A percentile compares a stretch with the other conserved stretches of the same genome.
These are phyloP conservation scores for Talaromyces piceae DNA, from an alignment of 2,329 filamentous ascomycete species.

Conservation along the genomic window DNA sequence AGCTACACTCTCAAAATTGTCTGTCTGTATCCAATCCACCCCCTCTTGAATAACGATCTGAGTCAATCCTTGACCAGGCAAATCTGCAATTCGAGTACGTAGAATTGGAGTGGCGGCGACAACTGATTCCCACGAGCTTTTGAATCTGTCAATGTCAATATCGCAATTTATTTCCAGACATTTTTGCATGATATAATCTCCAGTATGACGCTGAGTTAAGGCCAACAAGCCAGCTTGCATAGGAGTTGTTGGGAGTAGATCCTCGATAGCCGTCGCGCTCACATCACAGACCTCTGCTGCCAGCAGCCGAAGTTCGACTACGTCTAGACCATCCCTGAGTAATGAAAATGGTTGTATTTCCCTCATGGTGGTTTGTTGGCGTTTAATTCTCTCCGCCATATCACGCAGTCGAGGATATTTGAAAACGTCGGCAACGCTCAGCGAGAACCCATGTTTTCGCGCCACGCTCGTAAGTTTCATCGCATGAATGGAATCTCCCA, in stretches of 20 bases:
- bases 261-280: constrained; percentile 16
- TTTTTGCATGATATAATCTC: constrained; percentile 21
- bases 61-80: constrained; percentile 14
- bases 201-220: constrained; percentile 25
- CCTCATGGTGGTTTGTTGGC: constrained; percentile 2
- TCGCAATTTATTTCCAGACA: not conserved
- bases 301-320: not conserved
- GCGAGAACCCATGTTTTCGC: constrained; percentile 13
- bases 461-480: constrained; percentile 20
- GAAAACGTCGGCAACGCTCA: constrained; percentile 21
- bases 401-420: constrained; percentile 29
- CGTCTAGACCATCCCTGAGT: not conserved
- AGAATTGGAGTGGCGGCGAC: constrained; percentile 29
- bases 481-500: constrained; percentile 23
- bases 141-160: not conserved
- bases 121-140: constrained; percentile 13
- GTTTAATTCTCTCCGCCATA: constrained; percentile 40
- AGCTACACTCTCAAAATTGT: not conserved
- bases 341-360: not conserved
- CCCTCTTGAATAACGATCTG: constrained; percentile 17
- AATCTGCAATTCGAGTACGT: constrained; percentile 29
- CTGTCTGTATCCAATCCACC: not conserved
- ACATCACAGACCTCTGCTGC: not conserved
- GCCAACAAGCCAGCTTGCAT: constrained; percentile 35
- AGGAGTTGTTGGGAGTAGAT: constrained; percentile 32